Evolutionary conservation across 257 asterid species (phyloP), one percentile per base, ranked within the genome.

Genomic region (Nicotiana tomentosiformis): DNA sequence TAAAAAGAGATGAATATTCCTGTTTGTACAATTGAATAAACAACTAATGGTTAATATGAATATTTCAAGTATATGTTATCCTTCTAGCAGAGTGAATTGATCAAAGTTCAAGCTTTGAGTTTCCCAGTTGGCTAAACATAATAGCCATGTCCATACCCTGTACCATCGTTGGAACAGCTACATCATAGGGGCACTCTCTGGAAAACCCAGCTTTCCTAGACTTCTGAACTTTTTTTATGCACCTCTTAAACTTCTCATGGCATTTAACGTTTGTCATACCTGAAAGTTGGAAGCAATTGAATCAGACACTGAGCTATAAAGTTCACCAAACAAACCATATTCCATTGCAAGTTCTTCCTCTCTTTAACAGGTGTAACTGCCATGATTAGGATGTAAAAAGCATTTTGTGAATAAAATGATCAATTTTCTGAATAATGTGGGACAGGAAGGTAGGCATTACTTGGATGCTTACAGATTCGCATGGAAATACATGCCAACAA

Each of bases 71-170:
- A 55, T 72, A 33, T 30, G 49, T 7, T 46, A 11, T 70, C 60
- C 35, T 23, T 3, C 12, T 20, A 43, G 37, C 60, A 46, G 39
- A 49, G 39, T 46, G 79, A 72, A 72, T 12, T 29, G 49, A 77
- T 87, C 86, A 95, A 81, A 95, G 93, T 82, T 93, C 97, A 61
- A 76, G 66, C 83, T 84, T 90, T 15, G 91, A 83, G 88, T 84
- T 77, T 17, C 95, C 95, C 43, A 93, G 87, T 85, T 91, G 96
- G 79, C 98, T 94, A 68, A 94, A 88, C 85, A 94, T 46, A 83
- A 95, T 94, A 9, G 97, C 97, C 90, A 91, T 86, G 85, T 94
- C 96, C 99, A 95, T 95, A 51, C 99, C 97, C 76, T 91, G 93
- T 18, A 77, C 69, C 99, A 95, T 92, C 81, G 98, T 94, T 72